Conservation (phyloP, 176 grass and related monocot species). For the Cenchrus purpureus region DNA sequence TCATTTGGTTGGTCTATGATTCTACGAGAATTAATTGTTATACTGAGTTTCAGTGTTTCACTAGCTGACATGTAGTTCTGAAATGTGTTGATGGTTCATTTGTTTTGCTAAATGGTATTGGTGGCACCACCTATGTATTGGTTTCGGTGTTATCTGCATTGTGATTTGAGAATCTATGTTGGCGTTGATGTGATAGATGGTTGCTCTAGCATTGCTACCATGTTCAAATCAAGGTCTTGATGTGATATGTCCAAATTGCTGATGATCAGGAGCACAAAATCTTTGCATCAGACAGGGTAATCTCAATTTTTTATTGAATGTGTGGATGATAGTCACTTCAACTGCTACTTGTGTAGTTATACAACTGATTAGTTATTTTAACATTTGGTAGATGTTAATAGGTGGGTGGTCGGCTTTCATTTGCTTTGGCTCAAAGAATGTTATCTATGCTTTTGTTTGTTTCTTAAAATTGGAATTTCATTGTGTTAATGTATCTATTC, state of each 20-base stretch:
- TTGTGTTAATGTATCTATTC: background rate
- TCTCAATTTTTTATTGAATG: slow-evolving; percentile 3
- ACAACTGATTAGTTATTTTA: too few species aligned
- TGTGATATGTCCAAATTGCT: background rate
- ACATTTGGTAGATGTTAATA: too few species aligned
- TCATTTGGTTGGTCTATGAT: background rate
- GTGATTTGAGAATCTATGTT: background rate
- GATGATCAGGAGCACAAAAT: slow-evolving; percentile 1
- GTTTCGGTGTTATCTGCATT: background rate
- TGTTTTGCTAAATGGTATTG: background rate
- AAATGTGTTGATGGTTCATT: background rate
- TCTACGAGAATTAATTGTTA: too few species aligned
- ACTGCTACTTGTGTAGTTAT: background rate
- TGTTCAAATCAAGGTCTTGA: too few species aligned
- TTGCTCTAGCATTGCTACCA: background rate
- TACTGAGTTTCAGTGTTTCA: too few species aligned
- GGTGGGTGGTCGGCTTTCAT: too few species aligned
- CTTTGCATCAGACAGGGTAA: background rate
- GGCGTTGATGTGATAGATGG: background rate
- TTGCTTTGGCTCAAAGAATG: too few species aligned
- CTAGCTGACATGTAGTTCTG: too few species aligned
- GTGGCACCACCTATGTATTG: background rate
- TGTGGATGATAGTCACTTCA: background rate
- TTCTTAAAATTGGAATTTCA: background rate
- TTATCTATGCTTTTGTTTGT: background rate